Evolutionary conservation across 306 rosid genomes (phyloP).

Genomic region (Corylus americana): DNA sequence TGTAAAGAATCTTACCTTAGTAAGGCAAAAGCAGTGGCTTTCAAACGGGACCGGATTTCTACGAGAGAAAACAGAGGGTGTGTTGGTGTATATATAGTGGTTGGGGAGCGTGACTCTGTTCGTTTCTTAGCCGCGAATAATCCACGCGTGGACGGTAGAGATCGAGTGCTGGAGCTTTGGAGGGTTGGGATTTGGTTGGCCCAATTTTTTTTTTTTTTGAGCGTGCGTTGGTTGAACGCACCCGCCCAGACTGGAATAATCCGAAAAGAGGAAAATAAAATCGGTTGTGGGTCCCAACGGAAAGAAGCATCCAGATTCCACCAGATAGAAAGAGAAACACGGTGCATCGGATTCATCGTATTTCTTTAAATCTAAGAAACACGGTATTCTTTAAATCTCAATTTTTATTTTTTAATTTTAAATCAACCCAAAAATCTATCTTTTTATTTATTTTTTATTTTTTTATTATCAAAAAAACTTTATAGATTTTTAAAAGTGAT

Average conservation of each 20-base stretch:
- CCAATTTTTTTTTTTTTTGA: neutral
- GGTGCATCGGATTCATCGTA: neutral
- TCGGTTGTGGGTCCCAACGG: neutral
- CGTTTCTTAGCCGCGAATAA: neutral
- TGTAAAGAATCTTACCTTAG: neutral
- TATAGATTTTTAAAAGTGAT: no score
- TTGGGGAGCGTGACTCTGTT: neutral
- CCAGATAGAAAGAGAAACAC: neutral
- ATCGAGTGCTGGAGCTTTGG: neutral
- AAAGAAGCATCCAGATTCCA: neutral
- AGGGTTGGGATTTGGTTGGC: constrained; percentile 19
- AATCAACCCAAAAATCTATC: no score
- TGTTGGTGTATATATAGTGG: neutral
- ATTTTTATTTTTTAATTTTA: no score
- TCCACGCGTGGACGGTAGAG: constrained; percentile 10
- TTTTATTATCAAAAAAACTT: no score
- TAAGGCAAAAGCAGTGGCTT: no score
- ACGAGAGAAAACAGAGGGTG: fast-evolving
- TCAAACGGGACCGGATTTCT: neutral
- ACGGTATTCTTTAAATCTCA: no score
- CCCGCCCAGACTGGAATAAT: constrained; percentile 13
- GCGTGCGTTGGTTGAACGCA: constrained; percentile 37
- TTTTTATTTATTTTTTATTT: no score
- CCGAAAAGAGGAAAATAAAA: neutral
- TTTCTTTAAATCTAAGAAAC: no score